Base-by-base conservation (phyloP, 192 early-diverging fungal species). In the Backusella psychrophila region DNA sequence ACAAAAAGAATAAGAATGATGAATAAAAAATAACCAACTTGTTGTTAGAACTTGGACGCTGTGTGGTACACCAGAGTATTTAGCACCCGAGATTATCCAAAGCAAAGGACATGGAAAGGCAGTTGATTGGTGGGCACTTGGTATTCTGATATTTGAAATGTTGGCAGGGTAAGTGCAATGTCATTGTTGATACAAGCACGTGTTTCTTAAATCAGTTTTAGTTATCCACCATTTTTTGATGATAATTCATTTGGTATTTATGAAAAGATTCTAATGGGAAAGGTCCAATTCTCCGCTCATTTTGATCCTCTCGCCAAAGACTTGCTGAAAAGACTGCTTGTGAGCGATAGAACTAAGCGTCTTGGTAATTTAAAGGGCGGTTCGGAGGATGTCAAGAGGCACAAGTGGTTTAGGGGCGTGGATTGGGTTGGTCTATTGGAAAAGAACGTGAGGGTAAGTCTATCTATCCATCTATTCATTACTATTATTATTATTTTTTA, bases 51-150 rank as follows among this genome's bases (percentile, higher is more conserved):
- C 97, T 52, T 99, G 96, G 96, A 99, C 97, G 56, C 83, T 99
- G 69, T 99, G 97, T 84, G 97, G 97, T 23, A 99, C 97, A 6
- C 96, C 96, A 65, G 97, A 98, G 80, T 99, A 99, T 82, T 85
- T 99, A 56, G 97, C 97, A 49, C 97, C 97, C 17, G 94, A 93
- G 84, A 99, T 99, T 72, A 99, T 99, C 85, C 95, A 97, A 84
- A 91, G 91, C 75, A 96, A 95, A 87, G 97, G 97, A 21, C 96
- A 99, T 79, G 95, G 96, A 19, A 98, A 97, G 79, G 91, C 97
- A 6, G 97, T 99, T 9, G 97, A 99, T 82, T 99, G 97, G 97
- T 99, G 97, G 97, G 96, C 96, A 29, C 86, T 99, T 46, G 97
- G 97, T 53, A 97, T 99, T 71, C 85, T 99, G 42, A 95, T 97